These are phyloP conservation scores for Nigrospora oryzae DNA, from an alignment of 2,329 filamentous ascomycete genomes.

Conservation along the genomic window DNA sequence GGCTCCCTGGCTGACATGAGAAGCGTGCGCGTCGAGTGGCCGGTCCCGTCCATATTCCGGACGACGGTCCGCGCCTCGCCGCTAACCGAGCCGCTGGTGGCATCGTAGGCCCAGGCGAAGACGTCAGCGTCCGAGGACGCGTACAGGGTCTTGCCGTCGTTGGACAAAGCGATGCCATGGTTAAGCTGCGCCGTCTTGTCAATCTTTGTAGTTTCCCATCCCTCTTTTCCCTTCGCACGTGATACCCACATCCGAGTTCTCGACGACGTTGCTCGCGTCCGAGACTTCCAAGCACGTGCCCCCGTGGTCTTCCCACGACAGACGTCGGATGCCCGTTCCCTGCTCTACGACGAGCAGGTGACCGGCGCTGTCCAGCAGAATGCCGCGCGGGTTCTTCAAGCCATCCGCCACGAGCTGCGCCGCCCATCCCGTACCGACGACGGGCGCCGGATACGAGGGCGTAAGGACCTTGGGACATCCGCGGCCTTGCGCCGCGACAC, in stretches of 20 bases:
- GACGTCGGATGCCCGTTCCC: conserved; percentile 19
- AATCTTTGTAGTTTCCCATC: not conserved
- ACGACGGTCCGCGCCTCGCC: conserved; percentile 42
- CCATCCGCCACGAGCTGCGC: conserved; percentile 3
- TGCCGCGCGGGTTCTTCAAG: conserved; percentile 20
- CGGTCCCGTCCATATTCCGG: conserved; percentile 50
- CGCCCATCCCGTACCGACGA: conserved; percentile 7
- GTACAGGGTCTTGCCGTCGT: conserved; percentile 43
- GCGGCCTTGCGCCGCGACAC: not conserved
- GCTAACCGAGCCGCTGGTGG: conserved; percentile 32
- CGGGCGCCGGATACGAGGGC: conserved; percentile 5
- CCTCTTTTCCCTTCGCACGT: not conserved
- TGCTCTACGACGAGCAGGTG: conserved; percentile 26
- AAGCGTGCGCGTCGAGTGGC: conserved; percentile 59
- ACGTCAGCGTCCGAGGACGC: conserved; percentile 49
- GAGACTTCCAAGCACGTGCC: conserved; percentile 17
- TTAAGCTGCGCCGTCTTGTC: conserved; percentile 34
- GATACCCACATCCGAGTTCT: conserved; percentile 2
- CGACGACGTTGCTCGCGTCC: conserved; percentile 7
- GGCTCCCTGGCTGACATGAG: conserved; percentile 47
- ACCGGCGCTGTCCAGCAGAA: conserved; percentile 24
- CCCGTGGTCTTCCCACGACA: conserved; percentile 21
- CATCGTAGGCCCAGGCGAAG: conserved; percentile 57
- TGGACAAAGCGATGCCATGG: conserved; percentile 45
- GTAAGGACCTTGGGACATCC: conserved; percentile 1